Conservation (phyloP, 148 eudicot genomes). For the Bassia scoparia region DNA sequence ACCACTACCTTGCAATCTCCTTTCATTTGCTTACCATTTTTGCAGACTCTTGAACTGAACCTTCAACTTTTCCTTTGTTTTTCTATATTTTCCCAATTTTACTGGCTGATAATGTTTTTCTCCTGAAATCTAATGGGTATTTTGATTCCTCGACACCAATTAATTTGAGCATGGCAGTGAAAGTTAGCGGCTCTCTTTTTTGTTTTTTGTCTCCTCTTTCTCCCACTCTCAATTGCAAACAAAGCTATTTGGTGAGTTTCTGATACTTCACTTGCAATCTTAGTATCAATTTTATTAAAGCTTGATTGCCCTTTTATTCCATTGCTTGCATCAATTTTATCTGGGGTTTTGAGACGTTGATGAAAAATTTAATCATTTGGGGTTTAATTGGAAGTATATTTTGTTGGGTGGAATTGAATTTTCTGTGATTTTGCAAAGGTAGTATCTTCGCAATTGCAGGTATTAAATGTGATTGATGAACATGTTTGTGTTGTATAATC, state of each 20-base stretch:
- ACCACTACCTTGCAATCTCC: too few relatives aligned
- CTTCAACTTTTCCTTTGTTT: background rate
- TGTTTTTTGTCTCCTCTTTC: constrained; percentile 29
- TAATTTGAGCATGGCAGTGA: constrained; percentile 29
- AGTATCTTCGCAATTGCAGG: background rate
- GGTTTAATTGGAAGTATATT: background rate
- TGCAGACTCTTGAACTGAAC: too few relatives aligned
- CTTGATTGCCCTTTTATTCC: constrained; percentile 3
- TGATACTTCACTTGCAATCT: background rate
- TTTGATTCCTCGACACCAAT: background rate
- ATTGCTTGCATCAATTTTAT: background rate
- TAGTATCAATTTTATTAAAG: background rate
- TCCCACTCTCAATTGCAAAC: constrained; percentile 20
- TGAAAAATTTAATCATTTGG: background rate
- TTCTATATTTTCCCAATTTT: background rate
- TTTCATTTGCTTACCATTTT: too few relatives aligned
- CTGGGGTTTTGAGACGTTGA: background rate
- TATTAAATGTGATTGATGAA: background rate
- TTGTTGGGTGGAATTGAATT: constrained; percentile 14
- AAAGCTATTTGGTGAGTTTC: constrained; percentile 16
- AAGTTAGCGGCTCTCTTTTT: constrained; percentile 22
- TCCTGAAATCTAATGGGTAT: constrained; percentile 3
- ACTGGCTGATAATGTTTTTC: background rate
- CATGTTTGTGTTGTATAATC: background rate
- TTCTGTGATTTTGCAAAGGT: constrained; percentile 1